Evolutionary conservation across 116 monocot genomes (phyloP).

Genomic region (Trichopus zeylanicus): DNA sequence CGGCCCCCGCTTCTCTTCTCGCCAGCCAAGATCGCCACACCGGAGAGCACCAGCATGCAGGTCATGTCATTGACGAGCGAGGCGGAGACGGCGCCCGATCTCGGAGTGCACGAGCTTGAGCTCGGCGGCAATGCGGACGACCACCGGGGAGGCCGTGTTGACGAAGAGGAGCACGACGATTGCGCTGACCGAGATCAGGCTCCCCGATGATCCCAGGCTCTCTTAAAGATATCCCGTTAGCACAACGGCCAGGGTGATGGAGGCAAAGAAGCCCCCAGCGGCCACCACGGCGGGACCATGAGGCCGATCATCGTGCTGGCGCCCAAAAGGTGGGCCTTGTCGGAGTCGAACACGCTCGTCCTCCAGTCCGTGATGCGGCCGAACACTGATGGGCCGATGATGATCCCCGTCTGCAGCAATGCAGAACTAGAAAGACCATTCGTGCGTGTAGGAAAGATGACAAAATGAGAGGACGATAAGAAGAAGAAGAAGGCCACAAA

Average conservation of each 20-base stretch:
- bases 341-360: neutral
- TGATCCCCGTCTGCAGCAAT: slow-evolving; percentile 41
- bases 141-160: slow-evolving; percentile 54
- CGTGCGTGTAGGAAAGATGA: neutral
- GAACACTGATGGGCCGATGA: slow-evolving; percentile 33
- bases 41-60: slow-evolving; percentile 13
- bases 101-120: slow-evolving; percentile 43
- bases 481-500: too few relatives aligned
- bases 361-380: slow-evolving; percentile 4
- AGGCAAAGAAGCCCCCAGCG: slow-evolving; percentile 8
- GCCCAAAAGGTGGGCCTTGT: slow-evolving; percentile 16
- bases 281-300: slow-evolving; percentile 23
- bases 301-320: slow-evolving; percentile 19
- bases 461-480: neutral
- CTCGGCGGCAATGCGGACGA: slow-evolving; percentile 46
- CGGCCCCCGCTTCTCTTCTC: neutral
- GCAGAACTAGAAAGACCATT: neutral
- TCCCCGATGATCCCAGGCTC: neutral
- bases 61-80: slow-evolving; percentile 42
- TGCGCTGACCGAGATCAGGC: slow-evolving; percentile 8
- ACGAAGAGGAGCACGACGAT: slow-evolving; percentile 32
- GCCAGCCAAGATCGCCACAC: neutral
- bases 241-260: slow-evolving; percentile 12
- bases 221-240: slow-evolving; percentile 11
- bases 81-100: slow-evolving; percentile 35